phyloP scores from a whole-genome alignment of 2,329 filamentous ascomycete species.

The Rhinocladiella mackenziei region DNA sequence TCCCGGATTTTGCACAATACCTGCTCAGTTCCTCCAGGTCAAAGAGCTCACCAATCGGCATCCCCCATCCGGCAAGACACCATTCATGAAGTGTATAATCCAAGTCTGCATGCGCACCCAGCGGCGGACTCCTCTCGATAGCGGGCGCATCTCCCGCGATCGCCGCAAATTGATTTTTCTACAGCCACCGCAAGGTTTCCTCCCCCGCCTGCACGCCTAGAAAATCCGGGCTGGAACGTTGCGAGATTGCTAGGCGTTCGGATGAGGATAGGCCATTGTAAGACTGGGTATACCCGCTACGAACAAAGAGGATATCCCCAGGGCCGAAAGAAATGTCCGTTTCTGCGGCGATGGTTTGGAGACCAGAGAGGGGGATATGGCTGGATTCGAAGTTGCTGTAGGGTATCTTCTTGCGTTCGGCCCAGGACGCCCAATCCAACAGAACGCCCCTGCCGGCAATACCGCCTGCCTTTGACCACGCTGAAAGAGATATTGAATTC shows the following conservation, averaged over 20 bases:
- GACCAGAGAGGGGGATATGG: not conserved
- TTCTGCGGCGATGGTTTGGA: not conserved
- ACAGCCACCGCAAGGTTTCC: constrained; percentile 33
- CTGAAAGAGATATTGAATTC: too few species aligned
- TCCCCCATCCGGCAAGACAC: constrained; percentile 27
- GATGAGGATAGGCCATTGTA: not conserved
- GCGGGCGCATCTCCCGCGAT: constrained; percentile 33
- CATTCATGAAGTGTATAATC: constrained; percentile 12
- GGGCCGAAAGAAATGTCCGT: not conserved
- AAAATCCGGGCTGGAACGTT: constrained; percentile 38
- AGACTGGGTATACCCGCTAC: not conserved
- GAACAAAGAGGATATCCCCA: not conserved
- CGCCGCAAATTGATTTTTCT: constrained; percentile 34
- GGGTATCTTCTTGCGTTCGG: not conserved
- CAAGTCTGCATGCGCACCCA: not conserved
- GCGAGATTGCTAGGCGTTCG: not conserved
- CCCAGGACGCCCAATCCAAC: not conserved
- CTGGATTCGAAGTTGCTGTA: not conserved
- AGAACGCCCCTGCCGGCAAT: not conserved
- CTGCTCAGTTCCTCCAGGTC: constrained; percentile 39
- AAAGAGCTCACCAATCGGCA: constrained; percentile 28
- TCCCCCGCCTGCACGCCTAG: constrained; percentile 37
- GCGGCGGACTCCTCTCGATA: constrained; percentile 18
- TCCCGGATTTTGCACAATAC: constrained; percentile 32
- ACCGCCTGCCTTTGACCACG: not conserved